phyloP scores from a whole-genome alignment of 2,329 filamentous ascomycete genomes.

The Dissoconium aciculare region DNA sequence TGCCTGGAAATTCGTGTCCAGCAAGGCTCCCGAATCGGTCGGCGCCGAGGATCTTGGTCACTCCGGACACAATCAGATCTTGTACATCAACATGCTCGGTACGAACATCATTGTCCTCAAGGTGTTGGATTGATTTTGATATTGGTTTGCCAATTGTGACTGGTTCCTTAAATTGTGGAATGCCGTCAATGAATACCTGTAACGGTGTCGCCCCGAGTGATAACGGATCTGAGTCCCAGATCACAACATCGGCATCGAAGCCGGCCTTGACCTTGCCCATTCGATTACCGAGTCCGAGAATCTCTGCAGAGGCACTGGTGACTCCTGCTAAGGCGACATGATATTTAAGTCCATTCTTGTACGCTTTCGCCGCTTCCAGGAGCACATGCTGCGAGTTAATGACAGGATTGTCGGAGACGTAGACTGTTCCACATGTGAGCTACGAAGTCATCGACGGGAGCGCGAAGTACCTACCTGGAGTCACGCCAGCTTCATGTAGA shows the following conservation, averaged over 20 bases:
- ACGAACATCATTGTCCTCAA: background rate
- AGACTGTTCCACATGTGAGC: constrained; percentile 28
- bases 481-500: constrained; percentile 49
- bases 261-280: constrained; percentile 28
- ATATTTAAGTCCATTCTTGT: constrained; percentile 28
- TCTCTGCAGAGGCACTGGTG: constrained; percentile 27
- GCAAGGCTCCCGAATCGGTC: too few relatives aligned
- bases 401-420: constrained; percentile 57
- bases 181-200: constrained; percentile 31
- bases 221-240: constrained; percentile 32
- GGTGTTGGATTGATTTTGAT: constrained; percentile 24
- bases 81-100: constrained; percentile 9
- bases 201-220: constrained; percentile 23
- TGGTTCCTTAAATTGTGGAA: constrained; percentile 35
- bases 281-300: constrained; percentile 26
- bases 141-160: constrained; percentile 40
- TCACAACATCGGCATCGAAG: constrained; percentile 30
- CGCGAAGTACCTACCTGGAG: constrained; percentile 24
- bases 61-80: constrained; percentile 42
- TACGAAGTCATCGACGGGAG: constrained; percentile 1
- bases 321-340: constrained; percentile 28
- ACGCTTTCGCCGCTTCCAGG: constrained; percentile 39
- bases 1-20: constrained; percentile 27
- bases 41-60: constrained; percentile 38
- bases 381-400: constrained; percentile 55